These are phyloP conservation scores for Golubevia sp. DNA, from an alignment of 1,284 basidiomycete genomes.

Conservation along the genomic window DNA sequence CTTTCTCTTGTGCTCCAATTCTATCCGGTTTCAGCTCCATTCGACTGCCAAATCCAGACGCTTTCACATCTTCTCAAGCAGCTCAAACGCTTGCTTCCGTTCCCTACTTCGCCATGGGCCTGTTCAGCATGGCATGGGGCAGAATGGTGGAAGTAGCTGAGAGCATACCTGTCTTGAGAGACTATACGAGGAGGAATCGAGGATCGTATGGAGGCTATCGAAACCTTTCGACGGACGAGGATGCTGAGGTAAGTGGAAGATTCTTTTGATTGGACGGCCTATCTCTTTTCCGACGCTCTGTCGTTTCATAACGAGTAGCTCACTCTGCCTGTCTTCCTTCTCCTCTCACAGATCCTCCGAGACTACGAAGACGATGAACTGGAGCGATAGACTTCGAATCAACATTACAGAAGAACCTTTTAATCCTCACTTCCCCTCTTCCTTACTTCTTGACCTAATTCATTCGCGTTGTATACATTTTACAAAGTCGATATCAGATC, in stretches of 20 bases:
- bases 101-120: constrained; percentile 65
- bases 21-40: neutral
- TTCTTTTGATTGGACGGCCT: neutral
- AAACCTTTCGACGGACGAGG: constrained; percentile 48
- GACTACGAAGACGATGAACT: constrained; percentile 52
- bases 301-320: neutral
- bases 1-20: neutral
- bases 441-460: too few species aligned
- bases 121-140: constrained; percentile 20
- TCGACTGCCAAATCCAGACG: neutral
- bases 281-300: neutral
- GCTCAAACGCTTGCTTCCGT: neutral
- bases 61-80: neutral
- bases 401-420: too few species aligned
- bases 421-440: too few species aligned
- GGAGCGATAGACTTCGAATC: constrained; percentile 12
- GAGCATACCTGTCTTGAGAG: constrained; percentile 24
- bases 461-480: too few species aligned
- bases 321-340: neutral
- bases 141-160: constrained; percentile 26
- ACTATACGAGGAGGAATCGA: constrained; percentile 13
- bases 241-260: constrained; percentile 28
- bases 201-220: constrained; percentile 46
- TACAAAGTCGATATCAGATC: too few species aligned
- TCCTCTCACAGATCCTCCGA: constrained; percentile 12